Conservation (phyloP, 257 asterid species). For the Parsonsia alboflavescens region DNA sequence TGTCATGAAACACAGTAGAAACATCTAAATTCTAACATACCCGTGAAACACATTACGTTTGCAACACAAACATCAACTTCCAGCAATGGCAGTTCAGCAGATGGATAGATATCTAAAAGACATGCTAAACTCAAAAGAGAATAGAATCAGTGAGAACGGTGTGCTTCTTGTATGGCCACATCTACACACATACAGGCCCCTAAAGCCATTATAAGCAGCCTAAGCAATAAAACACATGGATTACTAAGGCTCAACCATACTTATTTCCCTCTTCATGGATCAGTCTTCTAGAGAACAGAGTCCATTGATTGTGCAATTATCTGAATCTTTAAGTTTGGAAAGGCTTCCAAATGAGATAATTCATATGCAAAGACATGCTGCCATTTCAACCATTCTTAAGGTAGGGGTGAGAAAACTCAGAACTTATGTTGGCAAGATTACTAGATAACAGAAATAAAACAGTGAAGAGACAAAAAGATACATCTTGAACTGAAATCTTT, state of each 20-base stretch:
- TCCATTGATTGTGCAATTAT: background rate
- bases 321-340: background rate
- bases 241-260: background rate
- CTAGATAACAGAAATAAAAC: background rate
- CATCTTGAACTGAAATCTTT: slow-evolving; percentile 22
- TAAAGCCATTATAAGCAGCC: background rate
- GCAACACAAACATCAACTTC: background rate
- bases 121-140: background rate
- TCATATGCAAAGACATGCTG: background rate
- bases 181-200: background rate
- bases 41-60: background rate
- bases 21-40: background rate
- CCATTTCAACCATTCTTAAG: background rate
- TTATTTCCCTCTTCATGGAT: background rate
- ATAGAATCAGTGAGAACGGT: background rate
- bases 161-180: background rate
- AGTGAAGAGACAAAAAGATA: background rate
- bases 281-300: background rate
- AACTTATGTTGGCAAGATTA: background rate
- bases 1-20: background rate
- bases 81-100: too few relatives aligned
- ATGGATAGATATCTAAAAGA: background rate
- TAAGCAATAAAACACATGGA: background rate
- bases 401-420: background rate
- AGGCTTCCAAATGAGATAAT: background rate